Conservation (phyloP, 163 green algal species). For the Chlorella variabilis region DNA sequence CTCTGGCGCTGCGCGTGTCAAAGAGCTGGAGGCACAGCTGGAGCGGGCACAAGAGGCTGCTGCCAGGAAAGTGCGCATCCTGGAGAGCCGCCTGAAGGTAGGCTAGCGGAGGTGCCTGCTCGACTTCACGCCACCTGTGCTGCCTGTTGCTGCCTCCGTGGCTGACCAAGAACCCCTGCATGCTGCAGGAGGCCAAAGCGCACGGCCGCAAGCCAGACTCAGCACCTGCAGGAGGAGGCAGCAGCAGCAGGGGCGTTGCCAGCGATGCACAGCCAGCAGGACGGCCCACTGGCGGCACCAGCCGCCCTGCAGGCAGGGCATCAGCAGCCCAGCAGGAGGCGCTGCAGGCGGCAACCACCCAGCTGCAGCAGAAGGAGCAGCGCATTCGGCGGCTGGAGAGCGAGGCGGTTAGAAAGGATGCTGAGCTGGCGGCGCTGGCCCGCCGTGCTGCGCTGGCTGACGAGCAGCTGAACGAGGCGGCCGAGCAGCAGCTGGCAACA, state of each 20-base stretch:
- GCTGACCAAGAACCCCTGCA: background rate
- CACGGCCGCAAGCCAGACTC: background rate
- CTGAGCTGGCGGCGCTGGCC: background rate
- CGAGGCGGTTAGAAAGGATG: background rate
- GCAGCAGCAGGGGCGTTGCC: too few species aligned
- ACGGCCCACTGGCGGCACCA: background rate
- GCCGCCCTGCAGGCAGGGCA: background rate
- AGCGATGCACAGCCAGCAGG: too few species aligned
- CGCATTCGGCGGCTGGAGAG: slow-evolving; percentile 17
- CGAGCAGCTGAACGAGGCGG: background rate
- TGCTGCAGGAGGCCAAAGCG: background rate
- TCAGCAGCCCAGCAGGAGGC: slow-evolving; percentile 2
- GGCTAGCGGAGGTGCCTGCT: background rate
- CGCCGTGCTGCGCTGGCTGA: background rate
- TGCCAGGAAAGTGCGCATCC: background rate
- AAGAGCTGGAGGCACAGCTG: slow-evolving; percentile 2
- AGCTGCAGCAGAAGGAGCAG: slow-evolving; percentile 34
- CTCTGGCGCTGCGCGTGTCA: background rate
- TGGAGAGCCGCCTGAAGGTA: slow-evolving; percentile 22
- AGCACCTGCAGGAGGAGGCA: background rate
- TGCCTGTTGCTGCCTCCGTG: background rate
- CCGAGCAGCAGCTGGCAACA: background rate
- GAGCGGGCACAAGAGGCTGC: background rate
- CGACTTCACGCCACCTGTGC: background rate
- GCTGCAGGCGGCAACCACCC: slow-evolving; percentile 1